Base-by-base conservation (phyloP, 148 eudicot species). In the Spergularia bocconei region DNA sequence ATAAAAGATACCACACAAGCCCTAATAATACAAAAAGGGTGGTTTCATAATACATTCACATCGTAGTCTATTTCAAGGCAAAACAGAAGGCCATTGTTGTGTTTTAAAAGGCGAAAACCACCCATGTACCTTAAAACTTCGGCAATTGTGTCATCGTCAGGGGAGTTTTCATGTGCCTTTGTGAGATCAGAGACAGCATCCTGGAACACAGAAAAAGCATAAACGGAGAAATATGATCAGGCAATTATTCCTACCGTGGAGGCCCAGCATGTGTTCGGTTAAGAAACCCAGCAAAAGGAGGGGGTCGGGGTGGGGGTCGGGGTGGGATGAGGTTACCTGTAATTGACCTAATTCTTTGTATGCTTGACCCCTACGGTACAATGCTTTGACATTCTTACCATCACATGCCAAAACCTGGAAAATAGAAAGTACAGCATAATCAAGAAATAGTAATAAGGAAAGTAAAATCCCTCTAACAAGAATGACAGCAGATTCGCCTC, bases 331-430 rank as follows among this genome's bases (percentile, higher is more conserved):
- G 71, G 41, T 47, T 12, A 95, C 99, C 83, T 86, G 85, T 50
- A 89, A 65, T 71, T 72, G 91, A 59, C 97, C 94, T 67, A 90
- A 47, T 74, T 88, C 97, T 84, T 84, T 90, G 79, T 90, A 90
- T 61, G 97, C 99, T 84, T 90, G 97, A 75, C 96, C 99, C 78
- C 97, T 88, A 63, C 97, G 96, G 67, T 95, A 95, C 25, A 92
- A 87, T 76, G 99, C 97, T 80, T 95, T 92, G 67, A 90, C 89
- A 84, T 95, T 95, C 71, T 81, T 87, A 44, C 77, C 79, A 81
- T 95, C 99, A 82, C 76, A 78, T 54, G 88, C 82, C 87, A 95
- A 84, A 44, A 90, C 96, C 97, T 95, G 87, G 55, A 75, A 61
- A 76, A 77, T 13, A 52, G 50, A 12, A 52, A 4, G 47, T 23